Base-by-base conservation (phyloP, 192 early-diverging fungal species). In the Podila horticola region DNA sequence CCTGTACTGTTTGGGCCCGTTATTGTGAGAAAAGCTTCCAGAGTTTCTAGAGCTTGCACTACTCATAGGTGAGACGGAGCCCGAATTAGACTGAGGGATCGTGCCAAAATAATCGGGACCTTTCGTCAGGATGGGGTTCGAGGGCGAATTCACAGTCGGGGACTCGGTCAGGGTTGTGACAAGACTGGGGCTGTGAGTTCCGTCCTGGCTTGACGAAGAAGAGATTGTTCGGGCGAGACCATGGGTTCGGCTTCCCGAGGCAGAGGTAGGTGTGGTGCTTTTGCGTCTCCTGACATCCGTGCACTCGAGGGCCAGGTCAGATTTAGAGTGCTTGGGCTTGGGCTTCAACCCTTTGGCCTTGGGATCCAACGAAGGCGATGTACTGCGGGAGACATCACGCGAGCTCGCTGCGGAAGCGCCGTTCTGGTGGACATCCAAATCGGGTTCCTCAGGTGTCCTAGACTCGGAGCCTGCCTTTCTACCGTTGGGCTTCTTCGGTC, bases 191-290 rank as follows among this genome's bases (percentile, higher is more conserved):
- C 77, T 81, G 17, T 69, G 60, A 58, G 72, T 72, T 49, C 77
- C 77, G 60, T 81, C 77, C 62, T 81, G 77, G 13, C 77, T 81
- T 13, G 77, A 81, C 12, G 77, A 73, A 8, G 77, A 68, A 2
- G 77, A 81, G 7, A 73, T 60, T 12, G 77, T 81, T 5, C 77
- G 49, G 13, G 77, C 71, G 4, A 81, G 36, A 19, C 66, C 55
- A 1, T 70, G 30, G n/a, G 71, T 68, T 30, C 48, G 2, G 55
- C 60, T 29, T 62, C 55, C 50, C n/a, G n/a, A 22, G 20, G 50
- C n/a, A 6, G 77, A 71, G 29, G 22, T 81, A 22, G 77, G 69
- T 0, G 66, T 51, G 9, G 70, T 73, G 33, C 77, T 81, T 57
- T 81, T 81, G 0, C 77, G 71, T 41, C 77, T 72, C n/a, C 66